phyloP scores from a whole-genome alignment of 495 filamentous ascomycete genomes.

The Penicillium flavigenum region DNA sequence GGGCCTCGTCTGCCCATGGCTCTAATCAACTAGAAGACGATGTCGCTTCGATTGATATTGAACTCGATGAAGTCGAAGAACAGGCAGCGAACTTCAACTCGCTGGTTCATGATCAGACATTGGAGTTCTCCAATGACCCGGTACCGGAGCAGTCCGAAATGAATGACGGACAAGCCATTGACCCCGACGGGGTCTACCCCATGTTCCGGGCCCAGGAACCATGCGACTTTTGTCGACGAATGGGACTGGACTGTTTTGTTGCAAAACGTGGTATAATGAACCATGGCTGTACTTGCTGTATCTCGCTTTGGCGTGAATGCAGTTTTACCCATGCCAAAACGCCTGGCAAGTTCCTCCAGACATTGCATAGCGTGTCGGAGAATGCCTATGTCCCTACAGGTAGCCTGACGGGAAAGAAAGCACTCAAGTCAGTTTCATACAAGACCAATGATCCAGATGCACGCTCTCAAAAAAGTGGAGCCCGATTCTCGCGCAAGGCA shows the following conservation, averaged over 20 bases:
- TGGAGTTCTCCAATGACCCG: conserved; percentile 37
- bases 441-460: conserved; percentile 37
- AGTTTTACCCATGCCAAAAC: conserved; percentile 60
- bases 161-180: conserved; percentile 25
- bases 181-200: conserved; percentile 43
- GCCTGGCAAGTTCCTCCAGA: conserved; percentile 49
- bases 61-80: conserved; percentile 40
- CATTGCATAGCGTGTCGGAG: conserved; percentile 52
- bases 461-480: conserved; percentile 55
- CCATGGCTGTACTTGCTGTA: conserved; percentile 73
- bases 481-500: conserved; percentile 69
- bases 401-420: conserved; percentile 39
- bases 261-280: conserved; percentile 66
- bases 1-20: conserved; percentile 43
- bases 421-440: conserved; percentile 43
- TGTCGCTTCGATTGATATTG: conserved; percentile 41
- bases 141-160: conserved; percentile 31
- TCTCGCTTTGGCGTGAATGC: conserved; percentile 70
- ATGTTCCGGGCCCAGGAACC: conserved; percentile 53
- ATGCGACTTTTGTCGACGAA: conserved; percentile 69
- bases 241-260: conserved; percentile 73
- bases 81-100: conserved; percentile 36
- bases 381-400: conserved; percentile 41
- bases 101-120: conserved; percentile 38
- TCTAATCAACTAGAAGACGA: conserved; percentile 41